A percentile compares a stretch with the other conserved stretches of the same genome.
Evolutionary conservation across 768 basidiomycete genomes (phyloP).

Genomic region (Mrakia hoshinonis): DNA sequence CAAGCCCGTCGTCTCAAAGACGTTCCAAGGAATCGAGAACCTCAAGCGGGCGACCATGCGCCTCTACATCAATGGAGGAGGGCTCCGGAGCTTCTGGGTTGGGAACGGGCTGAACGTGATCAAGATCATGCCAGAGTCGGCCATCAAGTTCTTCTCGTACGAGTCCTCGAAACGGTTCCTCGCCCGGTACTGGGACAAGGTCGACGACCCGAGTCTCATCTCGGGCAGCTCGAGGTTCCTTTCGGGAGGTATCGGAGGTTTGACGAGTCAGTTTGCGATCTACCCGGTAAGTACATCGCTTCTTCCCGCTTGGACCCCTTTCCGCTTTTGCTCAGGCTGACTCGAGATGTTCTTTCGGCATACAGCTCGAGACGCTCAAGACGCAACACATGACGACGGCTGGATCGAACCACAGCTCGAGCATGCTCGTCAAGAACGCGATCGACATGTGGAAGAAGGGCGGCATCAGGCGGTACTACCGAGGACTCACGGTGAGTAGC

Average conservation of each 20-base stretch:
- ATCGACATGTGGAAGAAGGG: slow-evolving; percentile 69
- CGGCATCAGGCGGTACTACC: slow-evolving; percentile 74
- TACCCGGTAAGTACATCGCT: slow-evolving; percentile 21
- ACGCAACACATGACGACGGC: slow-evolving; percentile 96
- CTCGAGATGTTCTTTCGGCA: slow-evolving; percentile 58
- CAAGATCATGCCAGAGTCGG: slow-evolving; percentile 57
- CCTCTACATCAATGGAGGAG: slow-evolving; percentile 81
- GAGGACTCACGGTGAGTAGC: slow-evolving; percentile 69
- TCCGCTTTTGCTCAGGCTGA: not conserved
- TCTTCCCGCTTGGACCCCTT: slow-evolving; percentile 20
- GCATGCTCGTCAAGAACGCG: slow-evolving; percentile 52
- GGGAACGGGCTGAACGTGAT: slow-evolving; percentile 74
- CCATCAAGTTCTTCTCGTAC: slow-evolving; percentile 95
- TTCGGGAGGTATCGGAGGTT: slow-evolving; percentile 92
- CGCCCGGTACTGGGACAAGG: slow-evolving; percentile 81
- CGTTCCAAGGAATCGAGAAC: slow-evolving; percentile 34
- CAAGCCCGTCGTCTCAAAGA: slow-evolving; percentile 1
- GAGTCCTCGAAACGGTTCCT: slow-evolving; percentile 96
- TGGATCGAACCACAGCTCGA: slow-evolving; percentile 39
- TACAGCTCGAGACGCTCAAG: slow-evolving; percentile 72
- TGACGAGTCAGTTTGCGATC: slow-evolving; percentile 64
- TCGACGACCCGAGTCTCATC: slow-evolving; percentile 78
- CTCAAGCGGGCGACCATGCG: slow-evolving; percentile 64
- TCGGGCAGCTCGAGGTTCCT: slow-evolving; percentile 87
- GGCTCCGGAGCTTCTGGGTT: slow-evolving; percentile 86